Percentiles rank a stretch among this genome's conserved stretches.
Evolutionary conservation across 306 rosid genomes (phyloP).

Genomic region (Prosopis cineraria): DNA sequence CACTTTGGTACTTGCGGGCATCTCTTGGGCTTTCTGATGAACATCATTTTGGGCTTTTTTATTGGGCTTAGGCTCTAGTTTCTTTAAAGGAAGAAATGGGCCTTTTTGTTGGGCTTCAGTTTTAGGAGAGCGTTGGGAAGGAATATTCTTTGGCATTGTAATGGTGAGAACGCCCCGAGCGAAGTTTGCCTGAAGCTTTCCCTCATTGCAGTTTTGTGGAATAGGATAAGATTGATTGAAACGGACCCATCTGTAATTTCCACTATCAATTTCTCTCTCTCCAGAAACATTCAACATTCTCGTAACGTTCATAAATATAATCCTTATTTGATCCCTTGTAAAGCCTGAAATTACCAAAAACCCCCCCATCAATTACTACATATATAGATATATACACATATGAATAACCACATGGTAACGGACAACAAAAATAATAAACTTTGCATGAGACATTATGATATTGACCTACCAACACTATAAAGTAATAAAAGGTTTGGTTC

Average conservation of each 20-base stretch:
- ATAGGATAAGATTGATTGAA: slow-evolving; percentile 45
- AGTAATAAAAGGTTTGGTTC: neutral
- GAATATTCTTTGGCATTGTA: neutral
- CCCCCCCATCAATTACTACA: neutral
- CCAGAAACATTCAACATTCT: slow-evolving; percentile 41
- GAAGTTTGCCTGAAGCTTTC: slow-evolving; percentile 45
- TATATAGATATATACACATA: neutral
- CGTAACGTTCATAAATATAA: slow-evolving; percentile 11
- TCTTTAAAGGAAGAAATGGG: neutral
- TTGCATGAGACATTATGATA: neutral
- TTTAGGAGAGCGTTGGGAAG: neutral
- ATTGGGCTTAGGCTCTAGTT: neutral
- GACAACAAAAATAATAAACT: neutral
- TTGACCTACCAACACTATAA: neutral
- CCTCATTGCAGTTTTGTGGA: slow-evolving; percentile 41
- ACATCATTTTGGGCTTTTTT: neutral
- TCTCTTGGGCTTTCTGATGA: neutral
- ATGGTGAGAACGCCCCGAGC: slow-evolving; percentile 38
- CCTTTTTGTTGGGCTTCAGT: neutral
- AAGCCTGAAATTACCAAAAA: slow-evolving; percentile 42
- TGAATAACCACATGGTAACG: neutral
- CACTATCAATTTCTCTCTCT: slow-evolving; percentile 39
- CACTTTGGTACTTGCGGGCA: neutral
- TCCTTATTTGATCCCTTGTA: slow-evolving; percentile 41
- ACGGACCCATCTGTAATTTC: slow-evolving; percentile 41